Evolutionary conservation across 805 yeast genomes (phyloP).

Genomic region (Cyberlindnera misumaiensis): DNA sequence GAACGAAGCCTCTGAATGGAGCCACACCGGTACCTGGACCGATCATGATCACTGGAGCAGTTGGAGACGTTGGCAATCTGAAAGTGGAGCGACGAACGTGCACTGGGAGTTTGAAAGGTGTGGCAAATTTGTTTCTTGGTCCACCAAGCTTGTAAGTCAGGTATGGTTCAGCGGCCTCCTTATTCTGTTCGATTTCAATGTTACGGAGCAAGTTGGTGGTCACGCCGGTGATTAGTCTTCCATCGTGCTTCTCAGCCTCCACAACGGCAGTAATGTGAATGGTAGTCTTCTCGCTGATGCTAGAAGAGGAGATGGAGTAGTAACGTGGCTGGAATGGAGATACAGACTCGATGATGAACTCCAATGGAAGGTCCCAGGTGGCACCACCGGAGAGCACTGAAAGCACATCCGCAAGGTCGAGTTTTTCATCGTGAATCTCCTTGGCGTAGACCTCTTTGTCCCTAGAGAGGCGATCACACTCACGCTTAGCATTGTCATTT

Average conservation of each 20-base stretch:
- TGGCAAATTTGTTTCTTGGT: conserved; percentile 52
- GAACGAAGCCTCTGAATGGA: conserved; percentile 91
- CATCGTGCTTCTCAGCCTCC: conserved; percentile 37
- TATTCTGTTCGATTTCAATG: conserved; percentile 55
- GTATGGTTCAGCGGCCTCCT: conserved; percentile 33
- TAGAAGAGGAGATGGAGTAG: conserved; percentile 92
- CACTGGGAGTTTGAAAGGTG: conserved; percentile 62
- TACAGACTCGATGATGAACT: conserved; percentile 73
- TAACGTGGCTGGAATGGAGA: conserved; percentile 88
- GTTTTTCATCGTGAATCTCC: conserved; percentile 52
- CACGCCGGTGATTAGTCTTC: conserved; percentile 54
- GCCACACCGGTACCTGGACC: conserved; percentile 99
- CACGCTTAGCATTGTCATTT: conserved; percentile 38
- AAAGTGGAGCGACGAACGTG: conserved; percentile 94
- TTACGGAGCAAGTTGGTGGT: conserved; percentile 82
- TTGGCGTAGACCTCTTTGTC: conserved; percentile 65
- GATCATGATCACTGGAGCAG: conserved; percentile 79
- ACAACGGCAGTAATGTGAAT: conserved; percentile 90
- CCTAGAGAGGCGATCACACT: conserved; percentile 42
- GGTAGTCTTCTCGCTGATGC: conserved; percentile 63
- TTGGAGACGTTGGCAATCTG: conserved; percentile 82
- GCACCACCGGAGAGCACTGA: conserved; percentile 50
- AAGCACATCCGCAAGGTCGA: conserved; percentile 73
- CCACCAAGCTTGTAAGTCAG: conserved; percentile 73
- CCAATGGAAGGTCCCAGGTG: conserved; percentile 84